Conservation (phyloP, 2,329 filamentous ascomycete genomes). For the Aureobasidium leucospermi region DNA sequence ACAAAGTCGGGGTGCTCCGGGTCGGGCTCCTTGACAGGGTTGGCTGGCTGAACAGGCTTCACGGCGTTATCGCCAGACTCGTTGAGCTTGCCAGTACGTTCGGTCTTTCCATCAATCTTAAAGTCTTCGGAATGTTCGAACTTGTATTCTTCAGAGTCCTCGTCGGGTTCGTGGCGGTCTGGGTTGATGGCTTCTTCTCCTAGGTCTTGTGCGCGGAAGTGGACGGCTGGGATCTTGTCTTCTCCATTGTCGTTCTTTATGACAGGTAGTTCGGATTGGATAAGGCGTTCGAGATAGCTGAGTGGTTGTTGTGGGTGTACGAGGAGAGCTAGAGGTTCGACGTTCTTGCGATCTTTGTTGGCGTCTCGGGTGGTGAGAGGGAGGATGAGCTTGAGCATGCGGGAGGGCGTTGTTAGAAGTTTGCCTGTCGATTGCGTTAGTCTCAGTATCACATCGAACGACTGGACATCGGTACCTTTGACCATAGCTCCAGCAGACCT, state of each 20-base stretch:
- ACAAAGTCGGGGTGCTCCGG: slow-evolving; percentile 59
- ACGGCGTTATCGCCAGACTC: slow-evolving; percentile 18
- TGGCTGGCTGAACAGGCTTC: slow-evolving; percentile 20
- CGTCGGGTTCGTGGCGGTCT: slow-evolving; percentile 20
- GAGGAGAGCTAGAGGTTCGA: slow-evolving; percentile 79
- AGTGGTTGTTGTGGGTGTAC: slow-evolving; percentile 86
- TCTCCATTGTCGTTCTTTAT: slow-evolving; percentile 55
- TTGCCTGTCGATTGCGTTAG: slow-evolving; percentile 48
- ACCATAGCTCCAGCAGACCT: slow-evolving; percentile 53
- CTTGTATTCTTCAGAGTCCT: slow-evolving; percentile 30
- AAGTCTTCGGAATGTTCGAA: slow-evolving; percentile 42
- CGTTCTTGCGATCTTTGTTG: slow-evolving; percentile 55
- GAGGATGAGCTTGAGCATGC: slow-evolving; percentile 72
- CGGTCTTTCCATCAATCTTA: slow-evolving; percentile 43
- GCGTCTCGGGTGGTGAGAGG: slow-evolving; percentile 60
- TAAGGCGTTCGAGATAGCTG: slow-evolving; percentile 80
- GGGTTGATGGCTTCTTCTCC: slow-evolving; percentile 48
- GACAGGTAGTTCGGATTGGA: slow-evolving; percentile 76
- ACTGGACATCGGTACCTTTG: slow-evolving; percentile 42
- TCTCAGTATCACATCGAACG: neutral
- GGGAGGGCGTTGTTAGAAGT: slow-evolving; percentile 70
- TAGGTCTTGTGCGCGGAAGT: slow-evolving; percentile 73
- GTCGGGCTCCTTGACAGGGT: slow-evolving; percentile 15
- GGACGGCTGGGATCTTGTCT: slow-evolving; percentile 64
- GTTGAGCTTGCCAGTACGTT: slow-evolving; percentile 37